Percentiles rank a stretch among this genome's conserved stretches.
These are phyloP conservation scores for Phytophthora quininea DNA, from an alignment of 352 stramenopile species.

Conservation along the genomic window DNA sequence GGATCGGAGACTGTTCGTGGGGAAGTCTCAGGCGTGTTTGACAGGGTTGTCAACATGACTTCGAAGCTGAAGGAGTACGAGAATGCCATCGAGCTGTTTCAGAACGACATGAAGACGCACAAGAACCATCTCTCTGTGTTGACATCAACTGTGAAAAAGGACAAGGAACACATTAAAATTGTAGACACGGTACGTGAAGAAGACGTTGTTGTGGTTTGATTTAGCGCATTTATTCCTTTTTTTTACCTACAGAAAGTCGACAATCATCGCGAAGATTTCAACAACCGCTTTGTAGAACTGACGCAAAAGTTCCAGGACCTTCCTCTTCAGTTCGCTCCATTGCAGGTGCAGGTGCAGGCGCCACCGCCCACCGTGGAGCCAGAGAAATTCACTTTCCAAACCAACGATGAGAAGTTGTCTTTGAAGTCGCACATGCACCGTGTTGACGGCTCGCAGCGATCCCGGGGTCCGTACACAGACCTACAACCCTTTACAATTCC, in stretches of 20 bases:
- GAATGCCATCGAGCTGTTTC: conserved; percentile 66
- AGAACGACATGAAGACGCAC: conserved; percentile 67
- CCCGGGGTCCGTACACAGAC: conserved; percentile 59
- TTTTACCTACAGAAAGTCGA: conserved; percentile 64
- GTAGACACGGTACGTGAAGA: conserved; percentile 50
- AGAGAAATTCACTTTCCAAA: conserved; percentile 56
- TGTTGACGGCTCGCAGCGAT: conserved; percentile 23
- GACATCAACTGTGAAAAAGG: conserved; percentile 55
- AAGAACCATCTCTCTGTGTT: conserved; percentile 51
- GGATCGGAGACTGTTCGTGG: conserved; percentile 50
- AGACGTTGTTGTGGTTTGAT: not conserved
- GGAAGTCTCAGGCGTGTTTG: conserved; percentile 53
- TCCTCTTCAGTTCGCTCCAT: conserved; percentile 46
- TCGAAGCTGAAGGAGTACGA: conserved; percentile 64
- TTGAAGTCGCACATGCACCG: conserved; percentile 55
- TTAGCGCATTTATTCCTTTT: not conserved
- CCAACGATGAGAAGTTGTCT: conserved; percentile 60
- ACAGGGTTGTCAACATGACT: conserved; percentile 52
- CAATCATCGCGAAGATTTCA: conserved; percentile 66
- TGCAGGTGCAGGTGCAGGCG: conserved; percentile 52
- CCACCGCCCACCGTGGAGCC: conserved; percentile 16
- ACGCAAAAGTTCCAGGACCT: conserved; percentile 71
- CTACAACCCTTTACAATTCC: conserved; percentile 78
- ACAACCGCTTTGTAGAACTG: conserved; percentile 63
- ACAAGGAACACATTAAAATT: conserved; percentile 60